Percentiles rank a stretch among this genome's conserved stretches.
Conservation (phyloP, 2,329 filamentous ascomycete species). For the Aspergillus caelatus region DNA sequence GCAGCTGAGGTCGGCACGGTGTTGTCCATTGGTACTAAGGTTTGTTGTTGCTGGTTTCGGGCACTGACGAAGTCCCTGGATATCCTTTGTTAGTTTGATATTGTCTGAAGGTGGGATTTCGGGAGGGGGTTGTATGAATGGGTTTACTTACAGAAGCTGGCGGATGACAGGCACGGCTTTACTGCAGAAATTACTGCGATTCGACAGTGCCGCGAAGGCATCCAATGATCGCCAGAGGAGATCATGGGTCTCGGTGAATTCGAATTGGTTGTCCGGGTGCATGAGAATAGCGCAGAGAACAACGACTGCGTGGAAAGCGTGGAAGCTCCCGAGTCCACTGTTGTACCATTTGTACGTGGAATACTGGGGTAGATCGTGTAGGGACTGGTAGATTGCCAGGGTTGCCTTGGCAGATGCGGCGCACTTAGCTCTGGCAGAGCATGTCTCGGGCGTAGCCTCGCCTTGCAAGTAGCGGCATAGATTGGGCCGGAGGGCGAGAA, state of each 20-base stretch:
- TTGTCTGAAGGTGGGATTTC: background rate
- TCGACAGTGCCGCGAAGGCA: slow-evolving; percentile 36
- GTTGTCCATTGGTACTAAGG: slow-evolving; percentile 9
- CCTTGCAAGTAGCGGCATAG: slow-evolving; percentile 37
- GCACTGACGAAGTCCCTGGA: slow-evolving; percentile 28
- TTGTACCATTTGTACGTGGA: slow-evolving; percentile 45
- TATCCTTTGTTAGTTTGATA: slow-evolving; percentile 10
- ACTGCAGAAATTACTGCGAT: slow-evolving; percentile 40
- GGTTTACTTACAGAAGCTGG: slow-evolving; percentile 34
- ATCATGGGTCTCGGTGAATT: slow-evolving; percentile 34
- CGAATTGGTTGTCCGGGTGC: slow-evolving; percentile 30
- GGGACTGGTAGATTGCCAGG: slow-evolving; percentile 36
- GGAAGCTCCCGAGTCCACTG: slow-evolving; percentile 43
- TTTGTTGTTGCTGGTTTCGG: slow-evolving; percentile 14
- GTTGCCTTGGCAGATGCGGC: slow-evolving; percentile 37
- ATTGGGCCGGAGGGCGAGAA: slow-evolving; percentile 41
- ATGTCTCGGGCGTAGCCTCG: slow-evolving; percentile 33
- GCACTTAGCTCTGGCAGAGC: slow-evolving; percentile 34
- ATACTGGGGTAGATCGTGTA: slow-evolving; percentile 35
- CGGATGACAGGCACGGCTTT: slow-evolving; percentile 39
- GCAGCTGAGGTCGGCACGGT: slow-evolving; percentile 13
- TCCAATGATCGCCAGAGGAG: slow-evolving; percentile 33
- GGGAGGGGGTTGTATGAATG: background rate
- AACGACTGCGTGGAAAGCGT: slow-evolving; percentile 45
- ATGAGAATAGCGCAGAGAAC: slow-evolving; percentile 33